phyloP scores from a whole-genome alignment of 306 rosid species.

The Malus orientalis region DNA sequence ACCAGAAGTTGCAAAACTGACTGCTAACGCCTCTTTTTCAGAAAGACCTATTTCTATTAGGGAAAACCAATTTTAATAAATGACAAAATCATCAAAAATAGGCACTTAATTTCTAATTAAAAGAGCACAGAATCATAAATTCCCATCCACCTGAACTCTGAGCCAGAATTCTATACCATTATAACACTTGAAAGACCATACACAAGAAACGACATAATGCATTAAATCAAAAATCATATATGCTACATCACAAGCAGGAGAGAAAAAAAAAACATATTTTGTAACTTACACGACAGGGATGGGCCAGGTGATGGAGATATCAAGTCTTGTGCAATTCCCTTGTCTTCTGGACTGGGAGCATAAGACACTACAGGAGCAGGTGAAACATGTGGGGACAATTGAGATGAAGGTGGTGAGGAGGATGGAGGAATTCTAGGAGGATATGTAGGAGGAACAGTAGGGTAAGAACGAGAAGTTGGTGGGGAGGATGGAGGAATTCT shows the following conservation, averaged over 20 bases:
- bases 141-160: background rate
- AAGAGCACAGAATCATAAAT: background rate
- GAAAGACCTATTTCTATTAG: background rate
- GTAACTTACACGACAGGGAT: conserved; percentile 43
- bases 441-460: conserved; percentile 25
- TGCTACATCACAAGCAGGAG: background rate
- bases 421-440: conserved; percentile 24
- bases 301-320: conserved; percentile 23
- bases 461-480: conserved; percentile 31
- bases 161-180: background rate
- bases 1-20: background rate
- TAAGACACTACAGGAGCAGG: conserved; percentile 23
- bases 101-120: background rate
- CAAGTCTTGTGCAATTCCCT: conserved; percentile 30
- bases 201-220: too few species aligned
- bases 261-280: background rate
- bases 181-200: background rate
- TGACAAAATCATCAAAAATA: background rate
- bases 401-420: conserved; percentile 34
- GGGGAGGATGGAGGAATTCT: conserved; percentile 30
- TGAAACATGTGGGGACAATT: conserved; percentile 34
- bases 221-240: background rate
- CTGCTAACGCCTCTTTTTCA: background rate
- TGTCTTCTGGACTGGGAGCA: conserved; percentile 31
- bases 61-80: background rate